Evolutionary conservation across 306 rosid genomes (phyloP).

Genomic region (Delonix regia): DNA sequence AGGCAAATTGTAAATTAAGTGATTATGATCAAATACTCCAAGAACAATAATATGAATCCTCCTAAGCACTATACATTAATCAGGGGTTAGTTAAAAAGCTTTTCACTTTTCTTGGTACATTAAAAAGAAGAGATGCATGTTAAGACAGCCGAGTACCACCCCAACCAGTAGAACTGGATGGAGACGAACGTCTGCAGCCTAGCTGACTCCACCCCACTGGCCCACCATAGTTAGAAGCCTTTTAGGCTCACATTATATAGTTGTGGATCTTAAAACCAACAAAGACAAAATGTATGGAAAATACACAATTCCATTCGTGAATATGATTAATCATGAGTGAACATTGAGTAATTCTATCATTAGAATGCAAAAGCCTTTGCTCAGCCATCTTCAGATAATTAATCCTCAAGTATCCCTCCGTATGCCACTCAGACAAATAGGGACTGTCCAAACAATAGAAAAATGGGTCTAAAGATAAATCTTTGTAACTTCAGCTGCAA

Average conservation of each 20-base stretch:
- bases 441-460: slow-evolving; percentile 21
- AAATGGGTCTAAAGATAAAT: slow-evolving; percentile 1
- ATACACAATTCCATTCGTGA: background rate
- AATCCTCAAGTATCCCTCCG: background rate
- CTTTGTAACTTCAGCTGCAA: background rate
- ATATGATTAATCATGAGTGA: slow-evolving; percentile 10
- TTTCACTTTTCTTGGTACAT: background rate
- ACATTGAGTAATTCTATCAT: slow-evolving; percentile 7
- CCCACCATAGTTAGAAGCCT: background rate
- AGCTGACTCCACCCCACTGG: too few species aligned
- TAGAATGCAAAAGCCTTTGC: slow-evolving; percentile 16
- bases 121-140: too few species aligned
- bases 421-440: background rate
- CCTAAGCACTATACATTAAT: too few species aligned
- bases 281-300: background rate
- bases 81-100: background rate
- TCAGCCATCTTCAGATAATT: slow-evolving; percentile 5
- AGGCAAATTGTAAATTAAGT: background rate
- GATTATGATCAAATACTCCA: background rate
- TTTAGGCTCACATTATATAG: background rate
- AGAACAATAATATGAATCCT: too few species aligned
- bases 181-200: too few species aligned
- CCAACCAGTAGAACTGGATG: too few species aligned
- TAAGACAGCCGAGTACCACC: too few species aligned
- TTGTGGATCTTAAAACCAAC: background rate